Evolutionary conservation across 2,329 filamentous ascomycete genomes (phyloP), one percentile per base, ranked within the genome.

Genomic region (Cytospora chrysosperma): DNA sequence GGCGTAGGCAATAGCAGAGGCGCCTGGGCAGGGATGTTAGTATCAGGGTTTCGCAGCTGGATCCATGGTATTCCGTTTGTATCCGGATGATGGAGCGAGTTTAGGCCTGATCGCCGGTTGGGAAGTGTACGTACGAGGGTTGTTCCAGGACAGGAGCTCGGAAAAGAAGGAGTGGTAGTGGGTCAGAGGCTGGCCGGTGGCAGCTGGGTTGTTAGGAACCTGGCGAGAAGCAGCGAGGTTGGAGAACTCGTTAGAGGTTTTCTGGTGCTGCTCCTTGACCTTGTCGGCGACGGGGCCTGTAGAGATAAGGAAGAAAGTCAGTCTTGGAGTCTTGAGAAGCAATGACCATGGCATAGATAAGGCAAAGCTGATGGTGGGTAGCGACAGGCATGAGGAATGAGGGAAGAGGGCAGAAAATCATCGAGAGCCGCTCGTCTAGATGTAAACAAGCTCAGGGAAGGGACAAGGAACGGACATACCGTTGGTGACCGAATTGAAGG

Each of bases 141-240:
- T 87, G 72, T 88, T 82, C 86, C 88, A 90, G 69, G 87, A 89
- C 66, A 90, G 79, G 63, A 90, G 81, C 74, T 88, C 85, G 57
- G 82, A 84, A 76, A 90, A 90, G 77, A 89, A 85, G 19, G 86
- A 89, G 78, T 90, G 87, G 74, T 89, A 90, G 75, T 88, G 85
- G 64, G 86, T 89, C 72, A 89, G 75, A 57, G 83, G 82, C 75
- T 88, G 85, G 70, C 84, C 85, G 54, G 84, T 87, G 66, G 83
- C 84, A 70, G 85, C 80, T 37, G 79, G 79, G 63, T 78, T 77
- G 57, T 76, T 68, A 61, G 85, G 85, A 56, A 83, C 83, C 72
- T 80, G 80, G 72, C 85, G 84, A 68, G 84, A 73, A 66, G 81
- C 81, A 70, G 84, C 84, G 55, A 87, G 79, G 73, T 84, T 85